Evolutionary conservation across 768 basidiomycete species (phyloP).

Genomic region (Termitomyces sp.): DNA sequence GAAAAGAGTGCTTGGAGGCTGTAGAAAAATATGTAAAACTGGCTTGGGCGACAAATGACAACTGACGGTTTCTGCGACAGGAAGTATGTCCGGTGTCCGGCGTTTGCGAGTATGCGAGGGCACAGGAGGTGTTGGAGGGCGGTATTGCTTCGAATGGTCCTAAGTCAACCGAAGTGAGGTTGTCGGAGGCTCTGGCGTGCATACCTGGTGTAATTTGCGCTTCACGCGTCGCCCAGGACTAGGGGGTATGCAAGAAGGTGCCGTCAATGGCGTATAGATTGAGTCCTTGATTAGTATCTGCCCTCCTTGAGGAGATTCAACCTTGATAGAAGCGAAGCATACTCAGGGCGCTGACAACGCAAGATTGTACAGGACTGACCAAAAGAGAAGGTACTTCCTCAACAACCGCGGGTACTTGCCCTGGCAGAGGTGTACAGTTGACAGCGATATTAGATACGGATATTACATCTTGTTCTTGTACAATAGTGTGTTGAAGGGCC

Average conservation of each 20-base stretch:
- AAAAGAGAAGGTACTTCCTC: conserved; percentile 3
- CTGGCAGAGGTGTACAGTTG: neutral
- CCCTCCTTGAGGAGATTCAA: conserved; percentile 8
- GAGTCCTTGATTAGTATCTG: neutral
- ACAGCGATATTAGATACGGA: conserved; percentile 1
- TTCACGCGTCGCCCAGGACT: conserved; percentile 11
- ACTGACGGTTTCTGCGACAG: conserved; percentile 2
- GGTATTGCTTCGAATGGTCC: conserved; percentile 33
- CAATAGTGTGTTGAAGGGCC: conserved; percentile 18
- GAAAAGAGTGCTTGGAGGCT: conserved; percentile 4
- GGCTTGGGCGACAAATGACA: neutral
- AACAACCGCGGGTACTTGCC: neutral
- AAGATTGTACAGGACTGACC: neutral
- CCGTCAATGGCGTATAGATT: conserved; percentile 2
- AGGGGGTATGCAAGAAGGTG: conserved; percentile 1
- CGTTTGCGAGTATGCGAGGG: conserved; percentile 29
- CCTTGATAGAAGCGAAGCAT: neutral
- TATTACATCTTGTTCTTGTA: conserved; percentile 1
- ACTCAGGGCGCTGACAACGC: neutral
- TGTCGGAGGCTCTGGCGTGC: neutral
- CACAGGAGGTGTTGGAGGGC: conserved; percentile 56
- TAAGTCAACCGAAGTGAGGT: neutral
- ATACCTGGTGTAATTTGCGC: conserved; percentile 19
- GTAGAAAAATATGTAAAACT: neutral
- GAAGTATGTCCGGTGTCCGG: conserved; percentile 11